Evolutionary conservation across 768 basidiomycete species (phyloP).

Genomic region (Scleroderma citrinum): DNA sequence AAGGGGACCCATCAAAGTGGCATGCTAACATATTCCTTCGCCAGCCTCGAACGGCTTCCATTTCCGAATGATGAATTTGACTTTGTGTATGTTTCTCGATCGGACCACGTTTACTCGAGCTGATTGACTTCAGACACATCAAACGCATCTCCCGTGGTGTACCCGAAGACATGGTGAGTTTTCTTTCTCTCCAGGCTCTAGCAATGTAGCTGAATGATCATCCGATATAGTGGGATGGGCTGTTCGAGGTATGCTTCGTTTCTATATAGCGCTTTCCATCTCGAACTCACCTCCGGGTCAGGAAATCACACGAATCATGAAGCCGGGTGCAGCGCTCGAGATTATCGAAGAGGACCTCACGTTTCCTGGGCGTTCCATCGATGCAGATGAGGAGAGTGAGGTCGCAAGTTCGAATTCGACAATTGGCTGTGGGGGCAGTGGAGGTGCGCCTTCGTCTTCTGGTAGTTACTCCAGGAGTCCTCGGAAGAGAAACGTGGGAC

Average conservation of each 20-base stretch:
- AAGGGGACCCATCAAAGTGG: background rate
- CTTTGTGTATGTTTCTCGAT: slow-evolving; percentile 53
- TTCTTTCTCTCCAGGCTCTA: background rate
- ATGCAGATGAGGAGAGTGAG: slow-evolving; percentile 1
- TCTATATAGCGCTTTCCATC: too few species aligned
- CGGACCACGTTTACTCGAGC: background rate
- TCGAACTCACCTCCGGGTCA: slow-evolving; percentile 7
- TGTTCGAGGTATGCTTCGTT: slow-evolving; percentile 43
- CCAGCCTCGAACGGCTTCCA: slow-evolving; percentile 61
- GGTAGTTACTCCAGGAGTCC: background rate
- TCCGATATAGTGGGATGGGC: slow-evolving; percentile 49
- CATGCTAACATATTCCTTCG: background rate
- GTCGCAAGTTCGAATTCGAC: background rate
- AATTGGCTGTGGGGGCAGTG: background rate
- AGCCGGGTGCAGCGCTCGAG: slow-evolving; percentile 70
- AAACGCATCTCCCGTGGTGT: slow-evolving; percentile 70
- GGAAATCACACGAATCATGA: slow-evolving; percentile 67
- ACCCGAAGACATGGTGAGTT: slow-evolving; percentile 63
- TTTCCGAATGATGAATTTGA: slow-evolving; percentile 73
- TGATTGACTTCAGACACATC: slow-evolving; percentile 42
- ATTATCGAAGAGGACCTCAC: slow-evolving; percentile 71
- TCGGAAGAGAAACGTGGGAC: background rate
- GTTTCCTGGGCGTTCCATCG: slow-evolving; percentile 49
- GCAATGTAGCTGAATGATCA: background rate
- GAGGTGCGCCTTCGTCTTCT: background rate